These are phyloP conservation scores for Exophiala lecanii-corni DNA, from an alignment of 2,329 filamentous ascomycete species.

Conservation along the genomic window DNA sequence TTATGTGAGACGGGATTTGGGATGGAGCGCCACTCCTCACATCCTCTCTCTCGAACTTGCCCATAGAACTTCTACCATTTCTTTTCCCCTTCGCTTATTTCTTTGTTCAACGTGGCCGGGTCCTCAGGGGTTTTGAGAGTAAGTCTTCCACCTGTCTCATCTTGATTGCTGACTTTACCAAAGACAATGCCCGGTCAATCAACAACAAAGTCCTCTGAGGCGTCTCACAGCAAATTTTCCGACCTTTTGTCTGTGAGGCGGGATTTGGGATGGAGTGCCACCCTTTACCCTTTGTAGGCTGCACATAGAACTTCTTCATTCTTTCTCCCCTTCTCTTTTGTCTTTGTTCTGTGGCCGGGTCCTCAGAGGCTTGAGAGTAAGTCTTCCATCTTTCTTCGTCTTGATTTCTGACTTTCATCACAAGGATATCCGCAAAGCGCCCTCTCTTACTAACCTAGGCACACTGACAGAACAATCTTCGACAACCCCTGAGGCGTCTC, in stretches of 20 bases:
- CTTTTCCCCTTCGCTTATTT: not conserved
- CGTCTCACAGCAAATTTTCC: not conserved
- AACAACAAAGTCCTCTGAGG: not conserved
- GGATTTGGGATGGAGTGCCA: not conserved
- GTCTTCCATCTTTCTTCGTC: no score
- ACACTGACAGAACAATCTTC: no score
- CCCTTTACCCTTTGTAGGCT: not conserved
- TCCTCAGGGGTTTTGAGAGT: not conserved
- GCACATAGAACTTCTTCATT: not conserved
- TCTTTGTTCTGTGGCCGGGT: no score
- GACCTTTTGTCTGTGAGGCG: not conserved
- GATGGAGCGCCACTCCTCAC: not conserved
- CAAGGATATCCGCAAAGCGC: no score
- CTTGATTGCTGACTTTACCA: not conserved
- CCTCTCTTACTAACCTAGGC: no score
- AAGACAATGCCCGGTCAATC: not conserved
- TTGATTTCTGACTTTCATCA: no score
- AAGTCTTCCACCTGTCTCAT: not conserved
- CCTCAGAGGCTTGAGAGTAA: no score
- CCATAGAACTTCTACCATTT: not conserved
- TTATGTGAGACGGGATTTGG: not conserved
- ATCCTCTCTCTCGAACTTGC: not conserved
- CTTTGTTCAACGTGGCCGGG: not conserved
- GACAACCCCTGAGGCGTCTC: not conserved
- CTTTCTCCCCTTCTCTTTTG: no score